Evolutionary conservation across 208 protist species (phyloP).

Genomic region (Tritrichomonas musculus): DNA sequence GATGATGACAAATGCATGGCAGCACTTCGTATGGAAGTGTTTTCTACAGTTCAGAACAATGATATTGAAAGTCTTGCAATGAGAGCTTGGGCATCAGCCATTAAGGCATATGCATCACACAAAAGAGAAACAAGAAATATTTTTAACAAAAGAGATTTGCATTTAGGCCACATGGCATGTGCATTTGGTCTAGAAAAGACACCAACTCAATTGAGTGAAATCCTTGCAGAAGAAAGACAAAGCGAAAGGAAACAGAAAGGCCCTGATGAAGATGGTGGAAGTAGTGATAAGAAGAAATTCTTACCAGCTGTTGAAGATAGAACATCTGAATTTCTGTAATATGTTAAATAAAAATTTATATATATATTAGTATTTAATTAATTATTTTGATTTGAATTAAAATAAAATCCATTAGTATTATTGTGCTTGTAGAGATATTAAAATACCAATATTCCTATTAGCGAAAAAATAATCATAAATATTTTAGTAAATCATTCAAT

Average conservation of each 20-base stretch:
- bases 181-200: background rate
- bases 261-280: background rate
- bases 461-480: no score
- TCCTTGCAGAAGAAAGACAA: background rate
- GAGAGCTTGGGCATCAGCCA: background rate
- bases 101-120: constrained; percentile 6
- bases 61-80: background rate
- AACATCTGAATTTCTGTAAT: constrained; percentile 29
- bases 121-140: background rate
- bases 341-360: no score
- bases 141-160: background rate
- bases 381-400: no score
- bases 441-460: no score
- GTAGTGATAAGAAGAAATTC: background rate
- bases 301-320: background rate
- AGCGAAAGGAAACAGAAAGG: background rate
- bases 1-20: background rate
- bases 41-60: background rate
- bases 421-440: no score
- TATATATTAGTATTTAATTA: no score
- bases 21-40: background rate
- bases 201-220: background rate
- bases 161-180: background rate
- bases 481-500: no score
- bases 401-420: no score